These are phyloP conservation scores for Gossypium gossypioides DNA, from an alignment of 441 rosid species.

Conservation along the genomic window DNA sequence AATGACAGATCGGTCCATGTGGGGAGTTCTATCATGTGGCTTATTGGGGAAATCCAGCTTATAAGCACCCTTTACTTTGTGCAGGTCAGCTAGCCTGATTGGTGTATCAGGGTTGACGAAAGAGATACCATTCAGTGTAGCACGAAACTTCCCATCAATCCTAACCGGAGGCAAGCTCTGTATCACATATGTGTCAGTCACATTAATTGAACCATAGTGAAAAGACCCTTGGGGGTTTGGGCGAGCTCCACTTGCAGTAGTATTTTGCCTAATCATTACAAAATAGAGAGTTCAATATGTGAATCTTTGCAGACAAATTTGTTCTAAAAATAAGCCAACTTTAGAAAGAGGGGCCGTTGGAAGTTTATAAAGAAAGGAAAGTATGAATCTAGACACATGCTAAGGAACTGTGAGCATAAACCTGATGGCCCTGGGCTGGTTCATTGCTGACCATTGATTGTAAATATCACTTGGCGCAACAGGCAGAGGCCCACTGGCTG, in stretches of 20 bases:
- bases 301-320: neutral
- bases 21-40: conserved; percentile 52
- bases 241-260: conserved; percentile 86
- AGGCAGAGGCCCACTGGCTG: conserved; percentile 71
- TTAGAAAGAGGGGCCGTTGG: neutral
- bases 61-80: conserved; percentile 64
- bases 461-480: conserved; percentile 57
- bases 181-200: conserved; percentile 28
- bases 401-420: conserved; percentile 18
- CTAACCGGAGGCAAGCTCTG: neutral
- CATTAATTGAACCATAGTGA: conserved; percentile 76
- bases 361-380: neutral
- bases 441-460: conserved; percentile 68
- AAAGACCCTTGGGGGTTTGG: conserved; percentile 94
- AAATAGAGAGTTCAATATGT: conserved; percentile 12
- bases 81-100: conserved; percentile 62
- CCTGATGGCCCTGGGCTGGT: conserved; percentile 76
- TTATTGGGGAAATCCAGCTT: conserved; percentile 70
- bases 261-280: conserved; percentile 52
- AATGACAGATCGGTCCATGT: conserved; percentile 52
- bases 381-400: neutral
- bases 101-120: conserved; percentile 64
- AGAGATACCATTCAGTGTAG: conserved; percentile 75
- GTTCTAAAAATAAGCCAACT: neutral
- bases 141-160: conserved; percentile 49